phyloP scores from a whole-genome alignment of 768 basidiomycete genomes.

The Inosperma sp. region DNA sequence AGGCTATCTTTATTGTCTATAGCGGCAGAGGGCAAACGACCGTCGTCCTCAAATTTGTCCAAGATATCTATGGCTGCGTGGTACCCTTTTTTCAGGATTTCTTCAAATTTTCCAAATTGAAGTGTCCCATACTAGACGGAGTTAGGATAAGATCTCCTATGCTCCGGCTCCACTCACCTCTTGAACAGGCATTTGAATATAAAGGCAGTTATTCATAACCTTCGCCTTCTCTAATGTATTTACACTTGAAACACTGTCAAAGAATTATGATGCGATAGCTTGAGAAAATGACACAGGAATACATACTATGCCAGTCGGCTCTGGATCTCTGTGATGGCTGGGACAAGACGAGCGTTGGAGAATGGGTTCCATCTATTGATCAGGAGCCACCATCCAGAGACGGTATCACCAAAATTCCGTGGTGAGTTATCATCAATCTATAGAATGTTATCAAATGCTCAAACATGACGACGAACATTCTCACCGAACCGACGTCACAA shows the following conservation, averaged over 20 bases:
- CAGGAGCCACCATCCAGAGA: constrained; percentile 95
- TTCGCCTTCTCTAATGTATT: constrained; percentile 96
- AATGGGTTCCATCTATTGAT: constrained; percentile 93
- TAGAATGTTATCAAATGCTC: constrained; percentile 2
- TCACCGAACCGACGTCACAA: constrained; percentile 84
- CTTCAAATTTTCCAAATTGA: constrained; percentile 84
- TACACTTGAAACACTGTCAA: constrained; percentile 86
- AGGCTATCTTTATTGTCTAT: constrained; percentile 54
- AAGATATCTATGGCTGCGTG: constrained; percentile 65
- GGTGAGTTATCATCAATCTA: constrained; percentile 94
- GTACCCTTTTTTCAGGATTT: constrained; percentile 82
- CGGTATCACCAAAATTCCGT: constrained; percentile 87
- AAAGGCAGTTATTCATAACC: constrained; percentile 78
- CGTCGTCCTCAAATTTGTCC: constrained; percentile 76
- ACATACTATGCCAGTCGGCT: constrained; percentile 92
- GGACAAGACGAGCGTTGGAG: constrained; percentile 68
- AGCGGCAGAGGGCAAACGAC: constrained; percentile 69
- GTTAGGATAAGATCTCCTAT: neutral
- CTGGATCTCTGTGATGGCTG: constrained; percentile 91
- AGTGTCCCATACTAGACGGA: constrained; percentile 77
- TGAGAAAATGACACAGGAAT: neutral
- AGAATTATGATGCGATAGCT: constrained; percentile 9
- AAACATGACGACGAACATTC: constrained; percentile 22
- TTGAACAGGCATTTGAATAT: constrained; percentile 94
- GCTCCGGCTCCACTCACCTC: constrained; percentile 43